A percentile compares a stretch with the other conserved stretches of the same genome.
Conservation (phyloP, 208 protist genomes). For the Herpetomonas tarakana region DNA sequence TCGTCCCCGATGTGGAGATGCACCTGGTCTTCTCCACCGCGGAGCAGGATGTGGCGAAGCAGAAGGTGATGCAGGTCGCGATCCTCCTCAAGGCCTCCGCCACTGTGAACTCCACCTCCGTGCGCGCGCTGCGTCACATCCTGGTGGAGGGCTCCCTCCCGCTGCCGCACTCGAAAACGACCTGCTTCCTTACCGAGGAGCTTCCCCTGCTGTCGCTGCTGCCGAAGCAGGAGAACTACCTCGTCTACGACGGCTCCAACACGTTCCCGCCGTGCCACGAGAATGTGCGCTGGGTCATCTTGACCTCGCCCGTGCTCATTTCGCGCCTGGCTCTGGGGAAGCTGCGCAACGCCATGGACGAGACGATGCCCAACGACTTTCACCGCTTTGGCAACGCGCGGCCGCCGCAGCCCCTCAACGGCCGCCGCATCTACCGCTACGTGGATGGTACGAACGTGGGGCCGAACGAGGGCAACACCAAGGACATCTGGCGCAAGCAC, state of each 20-base stretch:
- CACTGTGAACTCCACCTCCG: slow-evolving; percentile 47
- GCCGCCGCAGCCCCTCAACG: slow-evolving; percentile 59
- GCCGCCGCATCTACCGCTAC: slow-evolving; percentile 61
- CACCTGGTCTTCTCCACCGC: slow-evolving; percentile 48
- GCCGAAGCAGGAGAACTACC: slow-evolving; percentile 50
- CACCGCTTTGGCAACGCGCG: slow-evolving; percentile 49
- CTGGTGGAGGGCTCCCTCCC: slow-evolving; percentile 56
- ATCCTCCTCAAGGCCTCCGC: slow-evolving; percentile 64
- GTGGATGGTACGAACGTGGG: slow-evolving; percentile 21
- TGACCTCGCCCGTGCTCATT: slow-evolving; percentile 72
- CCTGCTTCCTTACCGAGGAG: slow-evolving; percentile 53
- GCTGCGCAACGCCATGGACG: slow-evolving; percentile 42
- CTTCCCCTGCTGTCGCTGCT: slow-evolving; percentile 44
- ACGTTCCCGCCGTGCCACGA: slow-evolving; percentile 76
- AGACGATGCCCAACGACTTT: slow-evolving; percentile 44
- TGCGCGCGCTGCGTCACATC: slow-evolving; percentile 58
- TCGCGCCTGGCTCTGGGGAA: slow-evolving; percentile 40
- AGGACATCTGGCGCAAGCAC: slow-evolving; percentile 10
- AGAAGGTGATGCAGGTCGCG: slow-evolving; percentile 36
- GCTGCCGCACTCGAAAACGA: slow-evolving; percentile 48
- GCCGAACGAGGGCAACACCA: neutral
- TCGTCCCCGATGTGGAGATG: slow-evolving; percentile 63
- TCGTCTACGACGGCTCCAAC: slow-evolving; percentile 74
- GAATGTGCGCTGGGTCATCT: slow-evolving; percentile 70
- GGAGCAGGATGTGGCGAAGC: slow-evolving; percentile 11